Base-by-base conservation (phyloP, 2,329 filamentous ascomycete species). In the Phialophora expanda region DNA sequence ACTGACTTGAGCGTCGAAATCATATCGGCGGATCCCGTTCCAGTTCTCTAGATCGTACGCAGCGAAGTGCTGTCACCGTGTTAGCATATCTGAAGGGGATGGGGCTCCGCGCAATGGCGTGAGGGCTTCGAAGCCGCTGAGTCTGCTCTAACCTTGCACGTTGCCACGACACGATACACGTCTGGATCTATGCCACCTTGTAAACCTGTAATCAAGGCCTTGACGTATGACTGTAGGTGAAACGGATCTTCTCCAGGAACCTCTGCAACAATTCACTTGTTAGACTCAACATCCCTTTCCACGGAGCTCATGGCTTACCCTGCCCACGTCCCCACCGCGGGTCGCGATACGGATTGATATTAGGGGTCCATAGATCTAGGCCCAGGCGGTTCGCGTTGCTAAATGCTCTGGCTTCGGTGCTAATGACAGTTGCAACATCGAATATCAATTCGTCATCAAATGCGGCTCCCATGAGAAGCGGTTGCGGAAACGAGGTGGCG, bases 401-500 rank as follows among this genome's bases (percentile, higher is more conserved):
- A 72, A 89, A 90, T 0, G 88, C 87, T 48, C 88, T 81, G 0
- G 85, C 86, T 73, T 90, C 87, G 0, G 83, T 89, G 3, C 78
- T 78, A 30, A 78, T 75, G 1, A 86, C 81, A 1, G 74, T 78
- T 2, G 82, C 87, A 4, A 90, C 83, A 6, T 81, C 77, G 22
- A 81, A 74, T 67, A 90, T 84, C 30, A 90, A 75, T 0, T 82
- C 81, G 67, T 89, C 86, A 68, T 90, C 86, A 67, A 90, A 87
- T 0, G 87, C 83, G 0, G 88, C 86, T 22, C 84, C 84, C 70
- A 87, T 83, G 1, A 84, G 76, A 58, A 90, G 87, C 0, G 88
- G 87, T 73, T 85, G 83, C 0, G 88, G 87, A 71, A 90, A 90
- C 0, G 84, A 86, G 0, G 88, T 90, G 0, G 88, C 85, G 72